Evolutionary conservation across 306 rosid genomes (phyloP), one percentile per base, ranked within the genome.

Genomic region (Begonia masoniana): DNA sequence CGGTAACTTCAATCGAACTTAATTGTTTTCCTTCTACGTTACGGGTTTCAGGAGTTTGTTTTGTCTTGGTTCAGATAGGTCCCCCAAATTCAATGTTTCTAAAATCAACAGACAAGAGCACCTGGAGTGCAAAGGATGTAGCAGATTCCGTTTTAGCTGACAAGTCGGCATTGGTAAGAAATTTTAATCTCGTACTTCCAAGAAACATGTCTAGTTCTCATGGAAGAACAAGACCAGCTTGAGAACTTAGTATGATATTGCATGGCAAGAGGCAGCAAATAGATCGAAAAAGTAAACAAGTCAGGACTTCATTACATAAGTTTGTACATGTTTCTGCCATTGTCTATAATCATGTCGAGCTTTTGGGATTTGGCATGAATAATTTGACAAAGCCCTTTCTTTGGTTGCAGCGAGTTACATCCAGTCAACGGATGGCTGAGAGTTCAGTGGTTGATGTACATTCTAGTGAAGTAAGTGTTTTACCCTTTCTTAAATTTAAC

Each of bases 91-190:
- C 82, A 57, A 63, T 54, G 70, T 62, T 68, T 61, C 56, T 86
- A 81, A 86, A 86, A 69, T 64, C 87, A 26, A 72, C 26, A 50
- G 95, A 91, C 68, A 91, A 83, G 82, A 91, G 76, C 64, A 64
- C 71, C 63, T 91, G 99, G 99, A 68, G 71, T 57, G 92, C 96
- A 35, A 91, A 86, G 66, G 84, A 75, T 50, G 99, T 91, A 59
- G 94, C 94, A 58, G 96, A 91, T 71, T 91, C 96, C 58, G 99
- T 86, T 62, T 79, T 91, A 76, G 73, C 99, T 31, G 96, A 86
- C 62, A 91, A 87, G 69, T 76, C 96, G 43, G 86, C 99, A 39
- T 55, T 91, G 96, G 99, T 91, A 91, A 67, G 51, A 23, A 13
- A 53, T 46, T 41, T 1, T 54, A 42, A 10, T 39, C 16, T 43